These are phyloP conservation scores for Chaetomium strumarium DNA, from an alignment of 2,329 filamentous ascomycete species.

Conservation along the genomic window DNA sequence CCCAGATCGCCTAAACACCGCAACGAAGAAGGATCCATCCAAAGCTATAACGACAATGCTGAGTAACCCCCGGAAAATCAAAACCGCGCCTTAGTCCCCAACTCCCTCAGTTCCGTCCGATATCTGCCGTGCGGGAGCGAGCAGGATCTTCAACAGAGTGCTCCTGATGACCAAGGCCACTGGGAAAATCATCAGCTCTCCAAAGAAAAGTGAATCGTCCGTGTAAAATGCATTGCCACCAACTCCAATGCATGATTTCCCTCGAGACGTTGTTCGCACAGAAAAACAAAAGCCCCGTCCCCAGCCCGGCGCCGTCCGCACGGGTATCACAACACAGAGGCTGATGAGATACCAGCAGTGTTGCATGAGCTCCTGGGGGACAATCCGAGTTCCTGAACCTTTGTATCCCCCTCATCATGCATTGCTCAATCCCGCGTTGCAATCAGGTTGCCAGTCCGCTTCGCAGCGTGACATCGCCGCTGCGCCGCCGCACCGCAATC, in stretches of 20 bases:
- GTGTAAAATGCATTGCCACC: not conserved
- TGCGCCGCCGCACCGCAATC: constrained; percentile 42
- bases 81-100: not conserved
- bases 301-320: not conserved
- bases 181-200: not conserved
- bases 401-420: too few relatives aligned
- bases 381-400: not conserved
- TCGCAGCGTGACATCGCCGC: constrained; percentile 50
- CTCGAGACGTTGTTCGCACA: constrained; percentile 1
- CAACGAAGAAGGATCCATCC: not conserved
- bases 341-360: constrained; percentile 14
- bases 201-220: not conserved
- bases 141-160: too few relatives aligned
- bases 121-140: not conserved
- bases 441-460: constrained; percentile 38
- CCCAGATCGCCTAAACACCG: not conserved
- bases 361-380: constrained; percentile 12
- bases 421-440: too few relatives aligned
- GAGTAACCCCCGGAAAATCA: not conserved
- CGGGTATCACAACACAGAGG: too few relatives aligned
- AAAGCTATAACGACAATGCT: not conserved
- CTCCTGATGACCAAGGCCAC: too few relatives aligned
- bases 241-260: constrained; percentile 8
- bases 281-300: not conserved
- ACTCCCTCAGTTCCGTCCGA: not conserved